phyloP scores from a whole-genome alignment of 164 flowering plant species.

The Stephania japonica region DNA sequence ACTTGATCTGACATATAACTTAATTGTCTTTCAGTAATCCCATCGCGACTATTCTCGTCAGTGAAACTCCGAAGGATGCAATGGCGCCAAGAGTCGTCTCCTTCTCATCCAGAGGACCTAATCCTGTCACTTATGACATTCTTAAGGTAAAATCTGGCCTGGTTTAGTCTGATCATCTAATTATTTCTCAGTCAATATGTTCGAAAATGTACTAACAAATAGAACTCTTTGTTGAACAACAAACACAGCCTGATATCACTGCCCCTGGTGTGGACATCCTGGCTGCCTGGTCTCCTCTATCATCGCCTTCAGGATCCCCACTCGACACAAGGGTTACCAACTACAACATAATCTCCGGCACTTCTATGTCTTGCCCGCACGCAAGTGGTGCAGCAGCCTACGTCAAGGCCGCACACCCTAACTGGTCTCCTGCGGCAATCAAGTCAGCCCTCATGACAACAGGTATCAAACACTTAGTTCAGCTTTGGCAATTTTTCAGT shows the following conservation, averaged over 20 bases:
- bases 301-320: neutral
- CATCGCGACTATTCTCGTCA: slow-evolving; percentile 15
- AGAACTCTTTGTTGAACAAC: neutral
- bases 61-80: slow-evolving; percentile 12
- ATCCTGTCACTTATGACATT: slow-evolving; percentile 15
- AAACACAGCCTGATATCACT: slow-evolving; percentile 35
- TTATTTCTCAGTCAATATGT: neutral
- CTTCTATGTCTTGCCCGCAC: slow-evolving; percentile 40
- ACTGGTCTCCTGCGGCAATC: slow-evolving; percentile 40
- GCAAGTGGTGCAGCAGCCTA: slow-evolving; percentile 28
- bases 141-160: slow-evolving; percentile 12
- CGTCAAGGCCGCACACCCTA: slow-evolving; percentile 29
- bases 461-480: slow-evolving; percentile 9
- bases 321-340: slow-evolving; percentile 13
- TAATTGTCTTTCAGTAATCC: slow-evolving; percentile 12
- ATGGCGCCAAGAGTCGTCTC: slow-evolving; percentile 16
- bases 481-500: neutral
- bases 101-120: slow-evolving; percentile 21
- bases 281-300: slow-evolving; percentile 29
- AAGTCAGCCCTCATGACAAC: slow-evolving; percentile 37
- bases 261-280: slow-evolving; percentile 34
- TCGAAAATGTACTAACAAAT: neutral
- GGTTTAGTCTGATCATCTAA: neutral
- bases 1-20: neutral
- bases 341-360: slow-evolving; percentile 28